Evolutionary conservation across 1,139 yeast species (phyloP), one percentile per base, ranked within the genome.

Genomic region (Debaryomyces sp.): DNA sequence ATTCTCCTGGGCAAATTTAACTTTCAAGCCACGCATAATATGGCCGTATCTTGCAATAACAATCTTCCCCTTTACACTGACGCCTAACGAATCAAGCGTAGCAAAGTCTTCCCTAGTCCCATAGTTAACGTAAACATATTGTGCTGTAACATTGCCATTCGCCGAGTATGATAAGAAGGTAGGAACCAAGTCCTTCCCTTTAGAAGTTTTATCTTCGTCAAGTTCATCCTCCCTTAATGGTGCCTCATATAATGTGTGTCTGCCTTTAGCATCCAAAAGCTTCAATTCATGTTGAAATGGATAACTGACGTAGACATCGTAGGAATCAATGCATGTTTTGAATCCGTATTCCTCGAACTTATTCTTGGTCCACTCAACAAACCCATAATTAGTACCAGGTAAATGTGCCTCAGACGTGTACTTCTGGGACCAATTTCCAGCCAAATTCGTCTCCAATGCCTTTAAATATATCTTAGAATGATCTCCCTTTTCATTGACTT

Each of bases 171-270:
- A 76, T 59, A 74, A 70, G 49, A 75, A 75, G 2, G 80, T 75
- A 6, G 81, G 81, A 38, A 75, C 64, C 10, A 67, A 55, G 41
- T 79, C 84, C 38, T 67, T 65, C n/a, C 75, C 72, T 6, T 66
- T 62, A 0, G 96, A 78, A 30, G 91, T 85, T 30, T 82, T 78
- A 64, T 91, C 97, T 49, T 87, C 87, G 10, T 79, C 70, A 36
- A 90, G 61, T 12, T 68, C 84, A 61, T 90, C 96, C 66, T 90
- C 97, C 54, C 75, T 73, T 53, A 89, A 73, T 1, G 84, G 75
- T 4, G 96, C 91, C 50, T 75, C 71, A 64, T 82, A 89, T 38
- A 78, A 64, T 7, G 76, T 63, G 9, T 70, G 58, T 2, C 63
- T 62, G 26, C 67, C 58, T 8, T 62, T 54, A 15, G 57, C 47